phyloP scores from a whole-genome alignment of 768 basidiomycete species.

The Pluteus cervinus region DNA sequence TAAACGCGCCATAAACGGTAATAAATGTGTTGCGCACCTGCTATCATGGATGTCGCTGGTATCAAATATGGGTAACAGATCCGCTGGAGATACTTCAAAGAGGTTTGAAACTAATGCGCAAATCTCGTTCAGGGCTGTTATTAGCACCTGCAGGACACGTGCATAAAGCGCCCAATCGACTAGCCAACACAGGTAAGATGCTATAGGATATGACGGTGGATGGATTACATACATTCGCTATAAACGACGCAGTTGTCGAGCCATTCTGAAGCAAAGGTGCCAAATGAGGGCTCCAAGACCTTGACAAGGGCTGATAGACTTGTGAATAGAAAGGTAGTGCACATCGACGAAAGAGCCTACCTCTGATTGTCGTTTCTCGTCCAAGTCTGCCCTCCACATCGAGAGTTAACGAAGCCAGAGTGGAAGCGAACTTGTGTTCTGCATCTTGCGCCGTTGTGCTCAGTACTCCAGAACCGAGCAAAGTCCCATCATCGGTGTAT shows the following conservation, averaged over 20 bases:
- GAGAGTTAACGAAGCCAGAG: constrained; percentile 4
- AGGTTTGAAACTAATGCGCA: constrained; percentile 22
- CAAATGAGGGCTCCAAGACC: constrained; percentile 32
- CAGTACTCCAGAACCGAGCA: too few species aligned
- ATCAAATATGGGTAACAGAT: constrained; percentile 30
- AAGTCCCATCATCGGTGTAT: too few species aligned
- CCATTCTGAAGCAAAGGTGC: constrained; percentile 39
- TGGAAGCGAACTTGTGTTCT: constrained; percentile 6
- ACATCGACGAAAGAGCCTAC: constrained; percentile 21
- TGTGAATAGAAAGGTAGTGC: constrained; percentile 2
- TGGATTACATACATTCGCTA: constrained; percentile 39
- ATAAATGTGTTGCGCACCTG: constrained; percentile 36
- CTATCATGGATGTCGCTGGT: constrained; percentile 26
- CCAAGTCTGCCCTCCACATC: constrained; percentile 34
- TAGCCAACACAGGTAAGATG: constrained; percentile 15
- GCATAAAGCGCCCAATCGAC: constrained; percentile 55
- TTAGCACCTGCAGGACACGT: constrained; percentile 33
- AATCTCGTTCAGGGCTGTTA: constrained; percentile 34
- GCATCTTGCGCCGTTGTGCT: too few species aligned
- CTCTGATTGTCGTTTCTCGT: constrained; percentile 45
- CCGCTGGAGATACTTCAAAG: constrained; percentile 16
- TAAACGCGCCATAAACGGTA: constrained; percentile 7
- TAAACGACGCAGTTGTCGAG: constrained; percentile 32
- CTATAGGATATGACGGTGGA: neutral
- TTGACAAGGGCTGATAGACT: constrained; percentile 31